Base-by-base conservation (phyloP, 768 basidiomycete genomes). In the Boletus insuetus region DNA sequence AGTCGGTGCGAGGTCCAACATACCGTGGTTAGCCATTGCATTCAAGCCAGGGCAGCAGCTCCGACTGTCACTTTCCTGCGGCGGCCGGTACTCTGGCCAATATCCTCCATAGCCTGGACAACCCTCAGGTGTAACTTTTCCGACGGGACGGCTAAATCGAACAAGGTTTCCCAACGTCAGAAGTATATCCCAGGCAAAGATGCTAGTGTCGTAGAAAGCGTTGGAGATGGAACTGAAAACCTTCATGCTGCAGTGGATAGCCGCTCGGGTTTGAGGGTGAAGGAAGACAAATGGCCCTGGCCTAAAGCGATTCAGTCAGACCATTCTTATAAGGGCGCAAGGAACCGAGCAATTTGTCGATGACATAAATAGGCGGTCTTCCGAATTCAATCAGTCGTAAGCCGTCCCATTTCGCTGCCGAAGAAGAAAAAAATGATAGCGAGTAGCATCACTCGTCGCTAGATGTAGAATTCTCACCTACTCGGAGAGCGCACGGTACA, bases 21-120 rank as follows among this genome's bases (percentile, higher is more conserved):
- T 48, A 88, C 89, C 89, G 59, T 91, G 89, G 64, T 91, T 91
- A 4, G 89, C 87, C 80, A 92, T 74, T 0, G 86, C 83, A 60
- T 91, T 91, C 58, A 91, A 69, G 13, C 79, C 86, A 6, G 88
- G 89, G 58, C 89, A 91, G 6, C 83, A 81, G 60, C 79, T 80
- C 12, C 89, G 75, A 63, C 87, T 87, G 58, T 90, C 89, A 3
- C 79, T 80, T 11, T 82, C 77, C 58, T 69, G 71, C 14, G 87
- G 80, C 0, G 84, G 68, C 9, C 78, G 71, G 59, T 76, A 90
- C 64, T 84, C 81, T 9, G 88, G 87, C 89, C 89, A 91, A 51
- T 77, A 64, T 1, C 87, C 86, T 31, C 74, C 79, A 22, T 70
- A 77, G 2, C 84, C 86, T 8, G 81, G 78, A 46, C 76, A 71